Conservation (phyloP, 768 basidiomycete genomes). For the Paxillus rubicundulus region DNA sequence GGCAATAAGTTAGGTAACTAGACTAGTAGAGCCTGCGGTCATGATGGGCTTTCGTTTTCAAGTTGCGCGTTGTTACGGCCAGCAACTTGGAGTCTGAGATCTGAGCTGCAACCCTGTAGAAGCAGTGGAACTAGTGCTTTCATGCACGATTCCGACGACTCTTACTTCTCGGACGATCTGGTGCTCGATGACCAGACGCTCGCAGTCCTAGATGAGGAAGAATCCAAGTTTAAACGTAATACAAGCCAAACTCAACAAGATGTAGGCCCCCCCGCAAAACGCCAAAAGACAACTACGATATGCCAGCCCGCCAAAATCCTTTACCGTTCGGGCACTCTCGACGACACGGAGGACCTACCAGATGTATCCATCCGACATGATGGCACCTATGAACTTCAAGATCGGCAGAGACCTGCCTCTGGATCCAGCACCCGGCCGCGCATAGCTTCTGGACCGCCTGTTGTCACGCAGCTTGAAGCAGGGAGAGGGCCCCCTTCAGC, state of each 20-base stretch:
- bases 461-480: slow-evolving; percentile 8
- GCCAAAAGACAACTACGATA: slow-evolving; percentile 49
- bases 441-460: slow-evolving; percentile 7
- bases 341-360: slow-evolving; percentile 54
- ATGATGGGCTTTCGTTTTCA: no score
- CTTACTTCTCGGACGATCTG: slow-evolving; percentile 62
- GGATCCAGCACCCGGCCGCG: slow-evolving; percentile 13
- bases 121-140: neutral
- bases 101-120: no score
- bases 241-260: slow-evolving; percentile 25
- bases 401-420: slow-evolving; percentile 16
- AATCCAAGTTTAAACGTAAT: slow-evolving; percentile 36
- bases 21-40: no score
- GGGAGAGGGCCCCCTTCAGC: slow-evolving; percentile 6
- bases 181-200: slow-evolving; percentile 60
- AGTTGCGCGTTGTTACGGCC: no score
- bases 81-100: no score
- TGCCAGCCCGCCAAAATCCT: slow-evolving; percentile 37
- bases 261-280: slow-evolving; percentile 47
- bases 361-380: slow-evolving; percentile 61
- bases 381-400: slow-evolving; percentile 51
- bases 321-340: slow-evolving; percentile 23
- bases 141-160: slow-evolving; percentile 70
- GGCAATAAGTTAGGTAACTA: no score
- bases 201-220: slow-evolving; percentile 60